Evolutionary conservation across 495 filamentous ascomycete species (phyloP), one percentile per base, ranked within the genome.

Genomic region (Paragyromitra xinjiangensis): DNA sequence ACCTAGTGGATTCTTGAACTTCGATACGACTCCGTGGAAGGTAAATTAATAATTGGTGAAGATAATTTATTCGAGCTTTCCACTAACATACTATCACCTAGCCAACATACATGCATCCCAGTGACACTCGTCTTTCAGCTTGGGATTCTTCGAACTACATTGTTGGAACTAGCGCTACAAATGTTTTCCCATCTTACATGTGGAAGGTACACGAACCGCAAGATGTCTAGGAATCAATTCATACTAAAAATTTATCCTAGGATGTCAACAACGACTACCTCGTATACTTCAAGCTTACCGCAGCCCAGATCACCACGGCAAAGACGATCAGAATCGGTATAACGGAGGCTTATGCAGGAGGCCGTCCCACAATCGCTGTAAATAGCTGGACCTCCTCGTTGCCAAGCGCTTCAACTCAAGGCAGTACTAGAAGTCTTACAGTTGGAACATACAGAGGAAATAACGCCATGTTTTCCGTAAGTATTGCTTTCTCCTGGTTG

Each of bases 1-100:
- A 45, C 81, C 82, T 0, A 78, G 75, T 64, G 81, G 79, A 16
- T 83, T 84, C 81, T 61, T 82, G n/a, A 84, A 84, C 51, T 80
- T 83, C 14, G 83, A 75, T 39, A 80, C 79, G 12, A 80, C 82
- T 42, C 68, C 77, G 22, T 83, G 78, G 50, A 65, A 73, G 73
- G 68, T 76, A 58, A 12, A 6, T 44, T 16, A 6, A 24, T 12
- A 11, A 39, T 24, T 14, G 22, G 9, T 1, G 3, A 3, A 24
- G 53, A 39, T 44, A 6, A 26, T 16, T 14, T 26, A 7, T 45
- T 37, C n/a, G 56, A 22, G 34, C 29, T 42, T 37, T 34, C 34
- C 2, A 37, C 62, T 72, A 63, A 72, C 22, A 29, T 16, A 8
- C 22, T 55, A 29, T 7, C 44, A 29, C 40, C 14, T 39, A 73